Evolutionary conservation across 345 rosid species (phyloP), one percentile per base, ranked within the genome.

Genomic region (Trapa incisa): DNA sequence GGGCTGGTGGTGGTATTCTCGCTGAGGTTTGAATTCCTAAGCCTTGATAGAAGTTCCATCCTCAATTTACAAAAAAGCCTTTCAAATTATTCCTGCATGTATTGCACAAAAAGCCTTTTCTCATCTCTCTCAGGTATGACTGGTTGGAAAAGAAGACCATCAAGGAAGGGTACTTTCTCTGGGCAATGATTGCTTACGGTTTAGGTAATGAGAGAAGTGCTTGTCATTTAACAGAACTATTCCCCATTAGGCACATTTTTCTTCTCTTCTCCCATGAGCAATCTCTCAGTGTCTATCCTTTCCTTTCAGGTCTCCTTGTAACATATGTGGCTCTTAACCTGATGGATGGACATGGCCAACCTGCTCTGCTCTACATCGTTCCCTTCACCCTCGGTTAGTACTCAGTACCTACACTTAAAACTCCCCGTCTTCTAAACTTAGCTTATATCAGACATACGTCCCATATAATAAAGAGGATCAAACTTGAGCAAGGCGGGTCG

Each of bases 281-380:
- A 47, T 36, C 38, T 22, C 32, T 12, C 63, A 52, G 63, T 12
- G 22, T 53, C 39, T 68, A 8, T 12, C 65, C 60, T 67, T 35
- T 12, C 65, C 60, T 67, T 35, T 67, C 83, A 87, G 99, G 99
- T 78, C 96, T 94, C 66, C 91, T 94, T 54, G 69, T 89, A 69
- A 94, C 99, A 14, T 94, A 94, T 60, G 80, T 94, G 67, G 99
- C 99, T 22, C 72, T 94, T 77, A 91, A 91, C 81, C 73, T 91
- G 86, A 90, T 91, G 99, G 99, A 94, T 43, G 97, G 97, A 68
- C 99, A 87, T 71, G 99, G 99, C 50, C 99, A 91, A 68, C 99
- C 99, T 10, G 99, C 99, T 38, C 71, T 94, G 79, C 97, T 94
- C 64, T 91, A 94, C 79, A 91, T 94, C 2, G 99, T 94, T 65